phyloP scores from a whole-genome alignment of 805 yeast species.

The Saccharomycopsis capsularis region DNA sequence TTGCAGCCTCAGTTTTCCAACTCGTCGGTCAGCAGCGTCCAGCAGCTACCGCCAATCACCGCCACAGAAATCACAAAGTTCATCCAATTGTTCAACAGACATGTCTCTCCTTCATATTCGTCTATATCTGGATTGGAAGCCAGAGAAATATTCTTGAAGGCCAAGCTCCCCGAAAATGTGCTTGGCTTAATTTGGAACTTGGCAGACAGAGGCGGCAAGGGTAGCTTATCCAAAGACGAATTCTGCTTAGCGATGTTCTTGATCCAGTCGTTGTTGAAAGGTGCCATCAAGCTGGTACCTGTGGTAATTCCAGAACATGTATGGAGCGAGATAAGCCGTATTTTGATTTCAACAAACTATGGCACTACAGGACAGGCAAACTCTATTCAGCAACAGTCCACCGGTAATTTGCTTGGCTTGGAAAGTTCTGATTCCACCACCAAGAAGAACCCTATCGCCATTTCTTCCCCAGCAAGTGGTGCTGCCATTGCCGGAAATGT shows the following conservation, averaged over 20 bases:
- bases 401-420: slow-evolving; percentile 18
- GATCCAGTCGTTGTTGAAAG: slow-evolving; percentile 72
- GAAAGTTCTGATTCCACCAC: not conserved
- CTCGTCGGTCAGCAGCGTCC: not conserved
- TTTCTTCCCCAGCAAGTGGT: slow-evolving; percentile 23
- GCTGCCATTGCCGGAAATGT: not conserved
- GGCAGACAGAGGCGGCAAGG: slow-evolving; percentile 70
- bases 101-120: slow-evolving; percentile 33
- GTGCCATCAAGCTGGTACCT: slow-evolving; percentile 55
- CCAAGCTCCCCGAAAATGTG: slow-evolving; percentile 68
- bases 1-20: slow-evolving; percentile 27
- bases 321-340: slow-evolving; percentile 32
- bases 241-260: slow-evolving; percentile 93
- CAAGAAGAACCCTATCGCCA: not conserved
- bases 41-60: slow-evolving; percentile 31
- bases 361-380: not conserved
- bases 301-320: slow-evolving; percentile 35
- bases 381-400: slow-evolving; percentile 16
- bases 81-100: slow-evolving; percentile 65
- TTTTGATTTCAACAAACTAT: slow-evolving; percentile 20
- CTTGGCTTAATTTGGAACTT: slow-evolving; percentile 86
- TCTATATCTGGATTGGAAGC: slow-evolving; percentile 70
- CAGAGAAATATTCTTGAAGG: slow-evolving; percentile 79
- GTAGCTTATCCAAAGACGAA: slow-evolving; percentile 64
- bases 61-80: slow-evolving; percentile 56